Evolutionary conservation across 768 basidiomycete genomes (phyloP), one percentile per base, ranked within the genome.

Genomic region (Holtermanniella nyarrowii): DNA sequence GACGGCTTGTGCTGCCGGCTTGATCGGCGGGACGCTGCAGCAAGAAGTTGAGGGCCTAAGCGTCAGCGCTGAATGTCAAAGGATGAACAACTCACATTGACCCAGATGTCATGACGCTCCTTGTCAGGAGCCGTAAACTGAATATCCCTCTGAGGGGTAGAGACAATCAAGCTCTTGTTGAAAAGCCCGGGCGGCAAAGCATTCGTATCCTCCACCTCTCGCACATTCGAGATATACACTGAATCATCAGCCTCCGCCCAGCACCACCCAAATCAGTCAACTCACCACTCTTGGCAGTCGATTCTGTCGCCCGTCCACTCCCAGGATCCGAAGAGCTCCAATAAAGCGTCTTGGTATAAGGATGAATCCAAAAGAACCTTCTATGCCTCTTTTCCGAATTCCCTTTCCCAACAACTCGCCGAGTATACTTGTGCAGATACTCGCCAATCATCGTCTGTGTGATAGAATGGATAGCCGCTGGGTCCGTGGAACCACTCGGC

Each of bases 371-470:
- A 79, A 97, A 95, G 81, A 90, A 99, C 31, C 95, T 78, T 70
- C 82, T 83, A 73, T 99, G 95, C 47, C 91, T 76, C 69, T 81
- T 83, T 69, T 88, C 85, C 20, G 87, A 87, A 68, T 89, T 80
- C 12, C 88, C 90, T 72, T 86, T 91, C 21, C 90, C 88, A 63
- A 97, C 81, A 16, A 86, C 74, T 52, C 81, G 79, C 47, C 93
- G 79, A 7, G 93, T 96, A 73, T 99, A 96, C 77, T 97, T 97
- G 79, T 86, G 88, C 75, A 99, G 72, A 74, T 90, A 96, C 76
- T 97, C 93, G 46, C 95, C 93, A 59, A 97, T 97, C 95, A 99
- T 99, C 21, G 91, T 95, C 76, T 97, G 93, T 14, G 95, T 99
- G 61, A 97, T 96, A 1, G 91, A 85, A 68, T 96, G 93, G 59